phyloP scores from a whole-genome alignment of 83 land plant genomes.

The Picea abies region DNA sequence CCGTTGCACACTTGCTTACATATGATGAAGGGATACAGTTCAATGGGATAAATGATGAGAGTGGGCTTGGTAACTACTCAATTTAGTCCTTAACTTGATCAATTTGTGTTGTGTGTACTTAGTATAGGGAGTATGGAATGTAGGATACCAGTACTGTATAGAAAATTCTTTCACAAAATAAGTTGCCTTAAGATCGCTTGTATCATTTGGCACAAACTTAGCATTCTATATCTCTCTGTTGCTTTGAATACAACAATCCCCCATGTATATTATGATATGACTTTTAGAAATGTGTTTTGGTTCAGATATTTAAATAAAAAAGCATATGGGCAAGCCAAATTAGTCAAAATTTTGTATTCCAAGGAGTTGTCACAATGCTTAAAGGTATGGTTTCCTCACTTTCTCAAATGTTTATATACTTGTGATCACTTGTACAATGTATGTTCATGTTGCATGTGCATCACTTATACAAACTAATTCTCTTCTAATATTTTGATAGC shows the following conservation, averaged over 20 bases:
- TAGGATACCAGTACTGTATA: no score
- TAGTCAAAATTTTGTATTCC: slow-evolving; percentile 72
- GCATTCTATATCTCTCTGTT: no score
- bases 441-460: no score
- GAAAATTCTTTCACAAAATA: not conserved
- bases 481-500: no score
- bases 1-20: slow-evolving; percentile 58
- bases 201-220: no score
- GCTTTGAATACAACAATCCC: not conserved
- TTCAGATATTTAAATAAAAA: slow-evolving; percentile 58
- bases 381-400: slow-evolving; percentile 26
- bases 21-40: slow-evolving; percentile 59
- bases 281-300: not conserved
- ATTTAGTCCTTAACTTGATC: not conserved
- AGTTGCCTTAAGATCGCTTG: not conserved
- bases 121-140: no score
- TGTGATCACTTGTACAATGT: no score
- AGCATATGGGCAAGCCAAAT: slow-evolving; percentile 84
- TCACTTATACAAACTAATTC: no score
- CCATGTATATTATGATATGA: not conserved
- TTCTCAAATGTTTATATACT: no score
- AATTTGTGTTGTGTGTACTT: not conserved
- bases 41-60: slow-evolving; percentile 45
- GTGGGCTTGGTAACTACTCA: slow-evolving; percentile 24
- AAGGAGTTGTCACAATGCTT: slow-evolving; percentile 77